These are phyloP conservation scores for Orbilia oligospora DNA, from an alignment of 2,329 filamentous ascomycete species.

Conservation along the genomic window DNA sequence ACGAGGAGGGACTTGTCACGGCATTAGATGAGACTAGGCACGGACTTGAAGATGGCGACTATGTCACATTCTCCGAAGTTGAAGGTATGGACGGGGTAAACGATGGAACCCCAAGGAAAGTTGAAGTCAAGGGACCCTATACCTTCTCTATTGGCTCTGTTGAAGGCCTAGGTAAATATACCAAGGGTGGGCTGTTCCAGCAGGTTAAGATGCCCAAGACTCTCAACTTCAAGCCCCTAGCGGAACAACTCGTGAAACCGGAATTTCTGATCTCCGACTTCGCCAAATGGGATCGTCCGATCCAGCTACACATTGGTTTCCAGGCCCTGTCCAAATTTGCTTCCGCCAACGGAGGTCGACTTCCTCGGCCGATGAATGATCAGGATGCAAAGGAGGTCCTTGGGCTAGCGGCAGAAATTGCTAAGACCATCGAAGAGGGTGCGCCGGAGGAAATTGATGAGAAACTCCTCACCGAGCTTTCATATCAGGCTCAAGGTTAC, in stretches of 20 bases:
- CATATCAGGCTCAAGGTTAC: conserved; percentile 93
- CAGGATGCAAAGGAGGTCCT: conserved; percentile 84
- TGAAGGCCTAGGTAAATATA: conserved; percentile 82
- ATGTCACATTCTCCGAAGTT: conserved; percentile 92
- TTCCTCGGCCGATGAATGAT: conserved; percentile 87
- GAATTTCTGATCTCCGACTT: conserved; percentile 94
- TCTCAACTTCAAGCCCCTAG: conserved; percentile 87
- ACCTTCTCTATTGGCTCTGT: conserved; percentile 98
- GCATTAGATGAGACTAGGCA: conserved; percentile 95
- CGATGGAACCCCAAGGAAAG: conserved; percentile 84
- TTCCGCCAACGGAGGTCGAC: conserved; percentile 77
- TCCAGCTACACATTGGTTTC: conserved; percentile 91
- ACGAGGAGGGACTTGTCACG: conserved; percentile 90
- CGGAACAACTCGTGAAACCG: conserved; percentile 83
- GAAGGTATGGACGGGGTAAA: conserved; percentile 94
- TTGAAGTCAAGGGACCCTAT: conserved; percentile 95
- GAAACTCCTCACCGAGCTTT: conserved; percentile 91
- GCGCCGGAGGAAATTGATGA: conserved; percentile 86
- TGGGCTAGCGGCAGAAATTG: conserved; percentile 80
- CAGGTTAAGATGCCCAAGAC: conserved; percentile 99
- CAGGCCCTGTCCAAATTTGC: conserved; percentile 92
- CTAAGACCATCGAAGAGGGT: conserved; percentile 74
- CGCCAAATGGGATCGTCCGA: conserved; percentile 95
- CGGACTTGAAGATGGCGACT: conserved; percentile 95
- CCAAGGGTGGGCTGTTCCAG: conserved; percentile 88